phyloP scores from a whole-genome alignment of 176 grass and related monocot species.

The Paspalum vaginatum region DNA sequence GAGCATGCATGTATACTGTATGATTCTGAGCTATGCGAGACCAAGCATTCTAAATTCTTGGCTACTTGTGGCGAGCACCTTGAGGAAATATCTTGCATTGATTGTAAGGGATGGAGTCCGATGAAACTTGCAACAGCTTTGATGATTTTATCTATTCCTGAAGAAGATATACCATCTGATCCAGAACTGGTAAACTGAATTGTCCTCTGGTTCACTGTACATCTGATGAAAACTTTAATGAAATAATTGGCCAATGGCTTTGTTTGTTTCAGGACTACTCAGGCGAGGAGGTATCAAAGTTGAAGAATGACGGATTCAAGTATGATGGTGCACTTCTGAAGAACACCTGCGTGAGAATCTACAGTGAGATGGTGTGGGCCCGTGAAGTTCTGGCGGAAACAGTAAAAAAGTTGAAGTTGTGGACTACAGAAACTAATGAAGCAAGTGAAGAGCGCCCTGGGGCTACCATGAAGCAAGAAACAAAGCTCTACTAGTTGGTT shows the following conservation, averaged over 20 bases:
- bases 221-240: not conserved
- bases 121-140: not conserved
- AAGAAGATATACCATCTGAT: not conserved
- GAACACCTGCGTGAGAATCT: not conserved
- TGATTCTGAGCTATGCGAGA: not conserved
- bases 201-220: not conserved
- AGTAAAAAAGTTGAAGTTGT: not conserved
- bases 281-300: not conserved
- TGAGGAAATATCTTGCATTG: not conserved
- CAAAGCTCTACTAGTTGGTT: no score
- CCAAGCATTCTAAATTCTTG: not conserved
- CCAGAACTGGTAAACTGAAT: not conserved
- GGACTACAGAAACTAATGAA: not conserved
- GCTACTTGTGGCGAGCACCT: not conserved
- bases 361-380: not conserved
- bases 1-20: not conserved
- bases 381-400: not conserved
- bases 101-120: not conserved
- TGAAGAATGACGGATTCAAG: not conserved
- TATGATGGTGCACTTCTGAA: not conserved
- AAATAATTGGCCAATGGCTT: not conserved
- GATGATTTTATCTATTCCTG: not conserved
- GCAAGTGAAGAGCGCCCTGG: not conserved
- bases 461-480: not conserved
- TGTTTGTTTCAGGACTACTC: not conserved